Percentiles rank a stretch among this genome's conserved stretches.
Conservation (phyloP, 345 rosid species). For the Eucalyptus curtisii region DNA sequence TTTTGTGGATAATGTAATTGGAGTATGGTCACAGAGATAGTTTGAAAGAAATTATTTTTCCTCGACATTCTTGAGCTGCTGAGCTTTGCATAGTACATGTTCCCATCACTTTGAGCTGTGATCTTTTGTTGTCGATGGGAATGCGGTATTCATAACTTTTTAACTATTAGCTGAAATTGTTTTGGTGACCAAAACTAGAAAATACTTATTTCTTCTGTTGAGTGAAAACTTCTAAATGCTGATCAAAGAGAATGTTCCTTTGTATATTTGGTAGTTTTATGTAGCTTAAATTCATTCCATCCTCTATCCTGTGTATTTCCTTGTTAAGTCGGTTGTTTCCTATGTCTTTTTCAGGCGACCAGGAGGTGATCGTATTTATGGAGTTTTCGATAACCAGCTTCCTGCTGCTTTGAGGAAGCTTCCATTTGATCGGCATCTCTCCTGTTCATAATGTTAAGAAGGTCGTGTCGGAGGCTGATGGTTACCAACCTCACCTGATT, state of each 20-base stretch:
- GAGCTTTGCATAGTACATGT: not conserved
- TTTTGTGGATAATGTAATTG: not conserved
- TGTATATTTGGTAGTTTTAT: not conserved
- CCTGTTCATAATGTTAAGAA: constrained; percentile 69
- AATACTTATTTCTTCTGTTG: not conserved
- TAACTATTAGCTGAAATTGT: no score
- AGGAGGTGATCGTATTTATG: constrained; percentile 81
- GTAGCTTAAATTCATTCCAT: not conserved
- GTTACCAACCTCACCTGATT: constrained; percentile 81
- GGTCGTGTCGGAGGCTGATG: constrained; percentile 80
- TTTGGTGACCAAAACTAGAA: not conserved
- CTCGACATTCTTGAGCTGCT: not conserved
- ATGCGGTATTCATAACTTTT: not conserved
- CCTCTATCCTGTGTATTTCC: not conserved
- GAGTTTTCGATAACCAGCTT: constrained; percentile 78
- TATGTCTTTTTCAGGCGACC: constrained; percentile 37
- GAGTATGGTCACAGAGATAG: not conserved
- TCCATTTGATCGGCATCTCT: constrained; percentile 82
- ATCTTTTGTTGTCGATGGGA: not conserved
- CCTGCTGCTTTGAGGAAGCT: constrained; percentile 86
- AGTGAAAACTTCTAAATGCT: not conserved
- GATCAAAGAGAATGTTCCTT: not conserved
- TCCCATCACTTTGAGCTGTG: not conserved
- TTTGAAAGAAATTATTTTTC: not conserved
- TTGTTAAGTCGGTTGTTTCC: not conserved